These are phyloP conservation scores for Botryosphaeria dothidea DNA, from an alignment of 2,329 filamentous ascomycete species.

Conservation along the genomic window DNA sequence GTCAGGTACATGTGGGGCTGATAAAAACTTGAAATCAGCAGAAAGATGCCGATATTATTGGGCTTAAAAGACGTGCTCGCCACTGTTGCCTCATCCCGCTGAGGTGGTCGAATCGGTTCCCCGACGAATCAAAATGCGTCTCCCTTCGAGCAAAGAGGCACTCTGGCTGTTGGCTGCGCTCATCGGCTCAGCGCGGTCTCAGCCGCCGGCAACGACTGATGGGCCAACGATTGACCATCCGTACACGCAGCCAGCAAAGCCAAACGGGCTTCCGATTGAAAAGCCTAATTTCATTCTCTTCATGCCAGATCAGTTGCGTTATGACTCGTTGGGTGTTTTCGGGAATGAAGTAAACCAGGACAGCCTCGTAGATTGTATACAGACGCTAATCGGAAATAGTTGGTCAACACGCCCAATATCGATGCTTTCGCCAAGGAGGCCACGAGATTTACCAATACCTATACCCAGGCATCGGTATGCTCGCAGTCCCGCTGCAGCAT, in stretches of 20 bases:
- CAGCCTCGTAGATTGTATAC: conserved; percentile 34
- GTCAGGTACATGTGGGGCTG: neutral
- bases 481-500: conserved; percentile 50
- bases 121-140: neutral
- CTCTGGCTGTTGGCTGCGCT: neutral
- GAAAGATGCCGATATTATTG: neutral
- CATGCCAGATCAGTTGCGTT: conserved; percentile 52
- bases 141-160: neutral
- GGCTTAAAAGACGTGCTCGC: neutral
- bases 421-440: conserved; percentile 45
- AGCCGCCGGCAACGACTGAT: neutral
- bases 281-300: conserved; percentile 44
- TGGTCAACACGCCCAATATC: conserved; percentile 22
- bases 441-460: conserved; percentile 49
- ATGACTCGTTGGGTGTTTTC: conserved; percentile 45
- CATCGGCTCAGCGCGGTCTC: neutral
- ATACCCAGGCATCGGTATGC: conserved; percentile 49
- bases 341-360: conserved; percentile 32
- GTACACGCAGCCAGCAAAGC: conserved; percentile 1
- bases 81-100: neutral
- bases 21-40: neutral
- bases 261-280: neutral
- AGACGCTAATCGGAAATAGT: conserved; percentile 23
- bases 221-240: neutral
- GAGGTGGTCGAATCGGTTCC: neutral